Evolutionary conservation across 805 yeast species (phyloP).

Genomic region (Metschnikowia baotianmanensis): DNA sequence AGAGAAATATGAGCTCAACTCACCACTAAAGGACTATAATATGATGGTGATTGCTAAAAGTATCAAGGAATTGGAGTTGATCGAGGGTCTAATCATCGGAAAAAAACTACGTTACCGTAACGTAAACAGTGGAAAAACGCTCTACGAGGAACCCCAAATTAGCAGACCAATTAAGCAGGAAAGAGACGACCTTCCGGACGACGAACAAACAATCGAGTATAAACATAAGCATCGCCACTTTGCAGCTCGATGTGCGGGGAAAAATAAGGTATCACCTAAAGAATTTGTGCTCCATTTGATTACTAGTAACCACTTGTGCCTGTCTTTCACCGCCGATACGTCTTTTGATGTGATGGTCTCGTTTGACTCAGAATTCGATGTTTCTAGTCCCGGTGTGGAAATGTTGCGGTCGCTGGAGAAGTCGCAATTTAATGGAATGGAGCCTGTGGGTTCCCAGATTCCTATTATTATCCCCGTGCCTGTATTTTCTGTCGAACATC

Average conservation of each 20-base stretch:
- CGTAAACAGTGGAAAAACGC: conserved; percentile 56
- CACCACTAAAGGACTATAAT: conserved; percentile 16
- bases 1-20: conserved; percentile 18
- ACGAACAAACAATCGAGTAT: conserved; percentile 11
- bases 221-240: conserved; percentile 10
- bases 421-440: conserved; percentile 1
- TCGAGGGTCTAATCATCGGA: conserved; percentile 79
- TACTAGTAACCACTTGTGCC: conserved; percentile 17
- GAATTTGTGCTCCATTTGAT: conserved; percentile 16
- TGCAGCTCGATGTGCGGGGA: conserved; percentile 2
- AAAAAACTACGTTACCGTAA: conserved; percentile 62
- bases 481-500: conserved; percentile 33
- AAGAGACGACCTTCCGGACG: conserved; percentile 13
- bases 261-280: background rate
- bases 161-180: background rate
- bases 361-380: conserved; percentile 34
- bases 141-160: conserved; percentile 32
- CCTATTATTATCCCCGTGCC: conserved; percentile 39
- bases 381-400: conserved; percentile 35
- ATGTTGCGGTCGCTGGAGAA: conserved; percentile 24
- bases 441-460: conserved; percentile 15
- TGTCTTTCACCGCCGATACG: conserved; percentile 9
- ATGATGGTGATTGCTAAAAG: conserved; percentile 53
- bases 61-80: conserved; percentile 68
- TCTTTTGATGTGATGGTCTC: conserved; percentile 33